Evolutionary conservation across 2,329 filamentous ascomycete genomes (phyloP).

Genomic region (Mariannaea elegans): DNA sequence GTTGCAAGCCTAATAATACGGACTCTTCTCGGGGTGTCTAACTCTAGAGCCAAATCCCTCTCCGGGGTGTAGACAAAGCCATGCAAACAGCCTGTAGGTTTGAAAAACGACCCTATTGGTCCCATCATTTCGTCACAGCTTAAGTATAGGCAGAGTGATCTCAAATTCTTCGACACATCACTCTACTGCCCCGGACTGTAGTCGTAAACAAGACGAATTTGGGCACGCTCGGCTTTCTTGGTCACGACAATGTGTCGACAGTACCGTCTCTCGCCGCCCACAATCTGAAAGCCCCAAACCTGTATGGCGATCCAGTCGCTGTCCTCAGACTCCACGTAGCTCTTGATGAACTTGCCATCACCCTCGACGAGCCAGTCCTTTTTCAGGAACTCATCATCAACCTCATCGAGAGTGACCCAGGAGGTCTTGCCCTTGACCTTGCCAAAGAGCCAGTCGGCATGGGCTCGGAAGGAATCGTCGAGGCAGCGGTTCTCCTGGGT

Average conservation of each 20-base stretch:
- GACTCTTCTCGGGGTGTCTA: slow-evolving; percentile 1
- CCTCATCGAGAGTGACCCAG: slow-evolving; percentile 57
- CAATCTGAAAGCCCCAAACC: slow-evolving; percentile 68
- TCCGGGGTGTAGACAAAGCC: too few species aligned
- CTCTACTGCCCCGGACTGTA: slow-evolving; percentile 44
- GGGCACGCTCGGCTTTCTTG: slow-evolving; percentile 59
- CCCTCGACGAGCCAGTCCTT: slow-evolving; percentile 68
- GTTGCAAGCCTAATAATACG: not conserved
- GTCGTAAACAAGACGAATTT: slow-evolving; percentile 66
- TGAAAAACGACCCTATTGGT: too few species aligned
- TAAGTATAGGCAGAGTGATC: not conserved
- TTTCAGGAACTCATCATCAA: slow-evolving; percentile 65
- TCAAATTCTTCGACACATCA: not conserved
- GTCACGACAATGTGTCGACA: slow-evolving; percentile 62
- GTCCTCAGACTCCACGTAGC: slow-evolving; percentile 63
- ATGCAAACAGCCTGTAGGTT: too few species aligned
- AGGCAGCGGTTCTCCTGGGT: slow-evolving; percentile 65
- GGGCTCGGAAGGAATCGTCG: slow-evolving; percentile 64
- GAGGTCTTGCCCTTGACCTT: slow-evolving; percentile 68
- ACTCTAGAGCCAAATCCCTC: not conserved
- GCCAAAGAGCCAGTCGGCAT: slow-evolving; percentile 85
- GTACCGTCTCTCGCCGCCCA: slow-evolving; percentile 62
- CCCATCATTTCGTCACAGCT: too few species aligned
- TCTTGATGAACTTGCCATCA: slow-evolving; percentile 71
- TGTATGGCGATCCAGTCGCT: slow-evolving; percentile 65